phyloP scores from a whole-genome alignment of 2,329 filamentous ascomycete species.

The Alternaria angustiovoidea region DNA sequence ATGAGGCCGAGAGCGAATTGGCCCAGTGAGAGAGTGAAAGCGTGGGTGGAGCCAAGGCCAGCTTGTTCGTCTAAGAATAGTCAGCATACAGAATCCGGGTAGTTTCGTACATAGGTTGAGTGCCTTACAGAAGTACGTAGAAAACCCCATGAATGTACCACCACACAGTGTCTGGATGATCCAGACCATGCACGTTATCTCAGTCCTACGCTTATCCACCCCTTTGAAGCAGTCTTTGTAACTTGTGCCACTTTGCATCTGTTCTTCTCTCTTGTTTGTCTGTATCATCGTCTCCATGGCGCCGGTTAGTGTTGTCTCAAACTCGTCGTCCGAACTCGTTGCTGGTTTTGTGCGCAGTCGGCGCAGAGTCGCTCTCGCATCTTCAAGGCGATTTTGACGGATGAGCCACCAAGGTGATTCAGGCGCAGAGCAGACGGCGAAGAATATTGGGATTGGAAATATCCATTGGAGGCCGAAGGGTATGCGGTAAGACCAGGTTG shows the following conservation, averaged over 20 bases:
- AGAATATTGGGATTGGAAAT: constrained; percentile 65
- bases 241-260: constrained; percentile 68
- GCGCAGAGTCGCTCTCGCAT: constrained; percentile 60
- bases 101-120: rapidly evolving
- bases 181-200: constrained; percentile 64
- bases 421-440: constrained; percentile 71
- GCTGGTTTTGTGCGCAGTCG: constrained; percentile 19
- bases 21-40: constrained; percentile 10
- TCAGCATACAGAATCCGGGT: neutral
- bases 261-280: constrained; percentile 77
- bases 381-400: constrained; percentile 65
- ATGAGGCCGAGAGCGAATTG: constrained; percentile 36
- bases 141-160: constrained; percentile 32
- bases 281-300: constrained; percentile 73
- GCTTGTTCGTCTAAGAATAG: constrained; percentile 23
- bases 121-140: constrained; percentile 52
- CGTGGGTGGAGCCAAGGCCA: constrained; percentile 14
- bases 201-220: constrained; percentile 78
- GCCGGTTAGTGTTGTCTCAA: constrained; percentile 2
- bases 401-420: constrained; percentile 79
- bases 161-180: constrained; percentile 51
- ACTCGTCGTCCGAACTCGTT: constrained; percentile 16
- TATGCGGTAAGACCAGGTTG: constrained; percentile 71
- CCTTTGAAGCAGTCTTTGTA: constrained; percentile 86
- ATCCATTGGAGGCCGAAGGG: constrained; percentile 67